A percentile compares a stretch with the other conserved stretches of the same genome.
These are phyloP conservation scores for Melampsora americana DNA, from an alignment of 1,284 basidiomycete genomes.

Conservation along the genomic window DNA sequence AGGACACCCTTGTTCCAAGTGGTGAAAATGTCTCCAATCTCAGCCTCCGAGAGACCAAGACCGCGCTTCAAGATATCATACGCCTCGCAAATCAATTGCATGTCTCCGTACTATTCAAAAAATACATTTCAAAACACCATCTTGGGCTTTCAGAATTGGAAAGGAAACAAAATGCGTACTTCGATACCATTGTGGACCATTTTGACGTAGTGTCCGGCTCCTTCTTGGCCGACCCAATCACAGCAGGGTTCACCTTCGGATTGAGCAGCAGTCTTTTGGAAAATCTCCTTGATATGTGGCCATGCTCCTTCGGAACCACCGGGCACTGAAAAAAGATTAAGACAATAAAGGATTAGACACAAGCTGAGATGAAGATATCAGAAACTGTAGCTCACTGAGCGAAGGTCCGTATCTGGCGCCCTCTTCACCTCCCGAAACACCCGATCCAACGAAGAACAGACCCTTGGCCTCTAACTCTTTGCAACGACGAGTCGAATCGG, in stretches of 20 bases:
- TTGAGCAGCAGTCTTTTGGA: conserved; percentile 96
- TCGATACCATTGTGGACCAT: conserved; percentile 93
- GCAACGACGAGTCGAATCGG: conserved; percentile 92
- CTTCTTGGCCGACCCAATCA: conserved; percentile 97
- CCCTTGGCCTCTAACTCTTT: conserved; percentile 91
- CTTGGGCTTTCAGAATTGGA: neutral
- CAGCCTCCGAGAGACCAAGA: conserved; percentile 64
- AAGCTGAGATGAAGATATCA: neutral
- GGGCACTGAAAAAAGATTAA: conserved; percentile 63
- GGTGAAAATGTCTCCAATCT: conserved; percentile 55
- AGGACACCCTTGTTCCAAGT: conserved; percentile 97
- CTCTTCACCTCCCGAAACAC: conserved; percentile 99
- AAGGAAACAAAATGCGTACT: conserved; percentile 45
- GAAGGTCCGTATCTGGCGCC: conserved; percentile 96
- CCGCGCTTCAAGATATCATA: conserved; percentile 98
- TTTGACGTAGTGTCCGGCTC: conserved; percentile 93
- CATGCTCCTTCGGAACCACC: conserved; percentile 92
- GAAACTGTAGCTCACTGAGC: conserved; percentile 60
- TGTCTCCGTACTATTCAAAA: conserved; percentile 79
- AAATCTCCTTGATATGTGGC: conserved; percentile 96
- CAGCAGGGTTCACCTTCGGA: conserved; percentile 95
- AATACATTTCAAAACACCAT: conserved; percentile 57
- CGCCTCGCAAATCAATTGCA: conserved; percentile 98
- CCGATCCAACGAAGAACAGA: conserved; percentile 93
- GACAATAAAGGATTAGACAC: neutral